Percentiles rank a stretch among this genome's conserved stretches.
Evolutionary conservation across 139 green algal species (phyloP).

Genomic region (Chlorella sp.): DNA sequence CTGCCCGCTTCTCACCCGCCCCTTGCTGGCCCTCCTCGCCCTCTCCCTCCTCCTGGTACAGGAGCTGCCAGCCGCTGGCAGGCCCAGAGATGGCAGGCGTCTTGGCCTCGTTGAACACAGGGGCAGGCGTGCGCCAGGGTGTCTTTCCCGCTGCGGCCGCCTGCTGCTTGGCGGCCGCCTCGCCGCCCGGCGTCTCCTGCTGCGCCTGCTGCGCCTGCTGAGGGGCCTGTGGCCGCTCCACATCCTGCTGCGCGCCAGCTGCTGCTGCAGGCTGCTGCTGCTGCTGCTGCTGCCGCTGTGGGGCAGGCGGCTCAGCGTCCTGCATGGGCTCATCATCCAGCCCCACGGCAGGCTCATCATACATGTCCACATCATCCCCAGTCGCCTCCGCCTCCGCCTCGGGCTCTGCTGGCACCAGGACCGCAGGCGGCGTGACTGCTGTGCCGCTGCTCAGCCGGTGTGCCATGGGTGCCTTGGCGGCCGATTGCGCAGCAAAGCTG

Average conservation of each 20-base stretch:
- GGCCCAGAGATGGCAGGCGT: slow-evolving; percentile 41
- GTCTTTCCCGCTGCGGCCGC: slow-evolving; percentile 14
- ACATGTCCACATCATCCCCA: slow-evolving; percentile 8
- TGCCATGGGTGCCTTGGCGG: neutral
- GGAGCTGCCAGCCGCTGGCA: slow-evolving; percentile 64
- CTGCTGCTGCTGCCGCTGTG: slow-evolving; percentile 13
- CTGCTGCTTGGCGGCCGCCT: neutral
- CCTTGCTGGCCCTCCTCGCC: neutral
- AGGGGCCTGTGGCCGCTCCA: neutral
- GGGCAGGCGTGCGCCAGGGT: slow-evolving; percentile 47
- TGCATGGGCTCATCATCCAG: slow-evolving; percentile 5
- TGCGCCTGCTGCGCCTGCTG: slow-evolving; percentile 17
- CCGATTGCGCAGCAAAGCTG: slow-evolving; percentile 34
- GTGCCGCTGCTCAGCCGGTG: slow-evolving; percentile 12
- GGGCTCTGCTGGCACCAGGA: neutral
- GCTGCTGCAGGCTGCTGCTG: neutral
- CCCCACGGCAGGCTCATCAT: neutral
- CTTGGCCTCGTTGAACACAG: slow-evolving; percentile 35
- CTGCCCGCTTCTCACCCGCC: neutral
- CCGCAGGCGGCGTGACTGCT: neutral
- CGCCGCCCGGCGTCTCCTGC: slow-evolving; percentile 6
- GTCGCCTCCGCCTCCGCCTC: neutral
- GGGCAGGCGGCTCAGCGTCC: neutral
- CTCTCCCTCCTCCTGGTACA: slow-evolving; percentile 52
- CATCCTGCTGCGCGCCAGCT: neutral